Percentiles rank a stretch among this genome's conserved stretches.
Conservation (phyloP, 805 yeast species). For the Candida morakotiae region DNA sequence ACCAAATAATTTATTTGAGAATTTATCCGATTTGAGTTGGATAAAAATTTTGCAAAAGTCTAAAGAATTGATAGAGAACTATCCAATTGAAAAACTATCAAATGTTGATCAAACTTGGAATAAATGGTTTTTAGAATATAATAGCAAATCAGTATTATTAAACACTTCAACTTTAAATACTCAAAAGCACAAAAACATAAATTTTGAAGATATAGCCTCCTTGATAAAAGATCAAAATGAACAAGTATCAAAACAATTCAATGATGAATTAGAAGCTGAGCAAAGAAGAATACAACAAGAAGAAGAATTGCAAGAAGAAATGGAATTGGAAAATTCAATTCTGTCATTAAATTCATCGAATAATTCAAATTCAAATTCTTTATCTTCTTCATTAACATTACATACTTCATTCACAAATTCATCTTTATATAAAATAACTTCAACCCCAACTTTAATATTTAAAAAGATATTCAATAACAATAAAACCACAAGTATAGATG, state of each 20-base stretch:
- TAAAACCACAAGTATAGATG: slow-evolving; percentile 7
- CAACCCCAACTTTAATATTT: slow-evolving; percentile 28
- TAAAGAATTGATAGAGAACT: slow-evolving; percentile 19
- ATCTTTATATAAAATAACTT: slow-evolving; percentile 24
- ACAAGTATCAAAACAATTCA: slow-evolving; percentile 25
- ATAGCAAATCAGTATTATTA: slow-evolving; percentile 27
- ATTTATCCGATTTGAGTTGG: slow-evolving; percentile 23
- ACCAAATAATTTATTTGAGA: slow-evolving; percentile 25
- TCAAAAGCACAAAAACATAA: slow-evolving; percentile 8
- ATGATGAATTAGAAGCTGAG: slow-evolving; percentile 22
- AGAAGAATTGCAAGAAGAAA: slow-evolving; percentile 11
- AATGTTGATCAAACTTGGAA: slow-evolving; percentile 20
- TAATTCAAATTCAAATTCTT: slow-evolving; percentile 7
- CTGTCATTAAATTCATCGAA: slow-evolving; percentile 10
- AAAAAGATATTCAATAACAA: slow-evolving; percentile 22
- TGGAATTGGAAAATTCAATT: slow-evolving; percentile 14
- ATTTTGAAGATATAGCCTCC: neutral
- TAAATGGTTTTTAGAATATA: slow-evolving; percentile 33
- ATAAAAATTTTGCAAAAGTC: slow-evolving; percentile 23
- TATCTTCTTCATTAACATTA: slow-evolving; percentile 31
- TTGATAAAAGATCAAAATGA: slow-evolving; percentile 24
- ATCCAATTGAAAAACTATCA: slow-evolving; percentile 18
- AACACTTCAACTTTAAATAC: slow-evolving; percentile 25
- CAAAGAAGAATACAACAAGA: slow-evolving; percentile 21
- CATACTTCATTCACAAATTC: slow-evolving; percentile 20